These are phyloP conservation scores for Mariannaea elegans DNA, from an alignment of 2,329 filamentous ascomycete species.

Conservation along the genomic window DNA sequence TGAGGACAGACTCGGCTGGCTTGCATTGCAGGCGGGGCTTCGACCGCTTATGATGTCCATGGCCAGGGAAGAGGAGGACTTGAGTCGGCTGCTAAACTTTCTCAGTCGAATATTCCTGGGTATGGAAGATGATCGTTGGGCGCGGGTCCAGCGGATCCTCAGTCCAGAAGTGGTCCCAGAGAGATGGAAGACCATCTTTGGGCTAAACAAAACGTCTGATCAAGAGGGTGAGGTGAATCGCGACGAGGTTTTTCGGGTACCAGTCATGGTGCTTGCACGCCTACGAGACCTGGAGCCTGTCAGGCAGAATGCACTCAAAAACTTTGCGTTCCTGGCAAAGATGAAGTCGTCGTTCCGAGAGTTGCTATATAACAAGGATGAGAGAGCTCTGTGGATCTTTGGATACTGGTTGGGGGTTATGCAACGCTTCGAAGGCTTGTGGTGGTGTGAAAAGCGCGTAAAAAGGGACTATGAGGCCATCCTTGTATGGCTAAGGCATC, in stretches of 20 bases:
- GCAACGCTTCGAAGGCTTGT: constrained; percentile 10
- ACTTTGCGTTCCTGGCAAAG: constrained; percentile 14
- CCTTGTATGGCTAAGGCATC: neutral
- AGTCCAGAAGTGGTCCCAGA: neutral
- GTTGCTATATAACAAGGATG: constrained; percentile 5
- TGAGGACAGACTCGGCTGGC: constrained; percentile 9
- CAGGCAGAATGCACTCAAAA: neutral
- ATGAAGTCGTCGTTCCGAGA: constrained; percentile 8
- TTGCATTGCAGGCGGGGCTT: constrained; percentile 7
- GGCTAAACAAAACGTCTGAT: neutral
- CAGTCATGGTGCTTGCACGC: neutral
- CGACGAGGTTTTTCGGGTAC: neutral
- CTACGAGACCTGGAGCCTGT: neutral
- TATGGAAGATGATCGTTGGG: neutral
- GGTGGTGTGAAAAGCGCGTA: constrained; percentile 13
- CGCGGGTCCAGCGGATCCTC: neutral
- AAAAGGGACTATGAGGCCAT: constrained; percentile 10
- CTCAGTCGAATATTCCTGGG: constrained; percentile 8
- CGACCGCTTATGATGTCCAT: constrained; percentile 11
- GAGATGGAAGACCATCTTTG: constrained; percentile 1
- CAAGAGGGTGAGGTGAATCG: neutral
- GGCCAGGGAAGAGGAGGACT: neutral
- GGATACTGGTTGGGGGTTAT: constrained; percentile 18
- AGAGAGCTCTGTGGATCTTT: constrained; percentile 19
- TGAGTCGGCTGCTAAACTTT: neutral